Evolutionary conservation across 805 yeast species (phyloP).

Genomic region (Sugiyamaella mastotermitis): DNA sequence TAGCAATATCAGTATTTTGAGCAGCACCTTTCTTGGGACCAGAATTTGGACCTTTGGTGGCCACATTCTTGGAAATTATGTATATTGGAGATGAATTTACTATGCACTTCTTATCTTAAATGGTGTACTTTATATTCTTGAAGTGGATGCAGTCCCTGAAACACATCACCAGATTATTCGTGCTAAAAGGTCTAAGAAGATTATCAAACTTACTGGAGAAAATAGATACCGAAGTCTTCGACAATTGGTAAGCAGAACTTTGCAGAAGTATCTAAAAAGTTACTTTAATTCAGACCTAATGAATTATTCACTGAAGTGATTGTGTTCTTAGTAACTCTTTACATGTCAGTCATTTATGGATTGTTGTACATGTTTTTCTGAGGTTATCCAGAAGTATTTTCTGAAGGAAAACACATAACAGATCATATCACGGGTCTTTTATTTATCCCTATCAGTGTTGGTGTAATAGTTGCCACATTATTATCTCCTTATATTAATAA

Average conservation of each 20-base stretch:
- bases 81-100: conserved; percentile 70
- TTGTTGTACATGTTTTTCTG: conserved; percentile 60
- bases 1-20: conserved; percentile 63
- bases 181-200: conserved; percentile 44
- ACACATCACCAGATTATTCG: conserved; percentile 54
- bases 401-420: conserved; percentile 45
- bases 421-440: conserved; percentile 57
- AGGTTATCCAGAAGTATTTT: conserved; percentile 57
- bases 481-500: conserved; percentile 30
- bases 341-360: conserved; percentile 36
- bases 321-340: conserved; percentile 47
- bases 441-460: conserved; percentile 65
- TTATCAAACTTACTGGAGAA: conserved; percentile 50
- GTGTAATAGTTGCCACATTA: conserved; percentile 57
- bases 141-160: conserved; percentile 50
- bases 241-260: conserved; percentile 67
- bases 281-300: conserved; percentile 71
- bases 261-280: conserved; percentile 57
- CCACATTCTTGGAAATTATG: conserved; percentile 54
- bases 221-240: conserved; percentile 43
- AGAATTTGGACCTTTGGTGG: conserved; percentile 64
- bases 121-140: conserved; percentile 45
- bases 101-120: conserved; percentile 55
- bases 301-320: conserved; percentile 42
- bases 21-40: conserved; percentile 52